phyloP scores from a whole-genome alignment of 2,329 filamentous ascomycete genomes.

The Pyrenophora seminiperda region DNA sequence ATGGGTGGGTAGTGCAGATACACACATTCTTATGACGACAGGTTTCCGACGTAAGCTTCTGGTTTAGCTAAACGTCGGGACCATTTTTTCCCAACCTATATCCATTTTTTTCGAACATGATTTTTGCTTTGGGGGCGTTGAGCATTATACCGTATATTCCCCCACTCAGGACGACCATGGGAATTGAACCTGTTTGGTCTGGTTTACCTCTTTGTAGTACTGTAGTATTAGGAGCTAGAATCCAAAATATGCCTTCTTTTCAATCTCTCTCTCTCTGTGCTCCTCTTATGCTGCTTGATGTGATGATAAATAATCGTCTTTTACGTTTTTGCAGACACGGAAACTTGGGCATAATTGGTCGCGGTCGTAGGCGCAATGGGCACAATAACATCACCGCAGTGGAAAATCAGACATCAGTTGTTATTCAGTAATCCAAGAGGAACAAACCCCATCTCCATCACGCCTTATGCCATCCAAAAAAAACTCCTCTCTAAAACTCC shows the following conservation, averaged over 20 bases:
- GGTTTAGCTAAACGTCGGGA: slow-evolving; percentile 15
- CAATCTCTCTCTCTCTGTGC: neutral
- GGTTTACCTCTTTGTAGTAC: slow-evolving; percentile 23
- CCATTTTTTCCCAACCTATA: slow-evolving; percentile 40
- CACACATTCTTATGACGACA: slow-evolving; percentile 20
- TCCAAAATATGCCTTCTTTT: slow-evolving; percentile 30
- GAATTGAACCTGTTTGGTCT: neutral
- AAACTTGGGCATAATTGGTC: no score
- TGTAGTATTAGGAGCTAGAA: slow-evolving; percentile 34
- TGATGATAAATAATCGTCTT: no score
- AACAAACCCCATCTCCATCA: neutral
- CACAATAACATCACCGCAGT: slow-evolving; percentile 20
- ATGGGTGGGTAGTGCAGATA: neutral
- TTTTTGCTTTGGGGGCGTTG: slow-evolving; percentile 10
- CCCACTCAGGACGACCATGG: slow-evolving; percentile 10
- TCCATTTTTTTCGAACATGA: slow-evolving; percentile 16
- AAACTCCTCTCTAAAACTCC: no score
- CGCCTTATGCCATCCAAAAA: slow-evolving; percentile 1
- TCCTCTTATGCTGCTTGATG: neutral
- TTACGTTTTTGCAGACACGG: no score
- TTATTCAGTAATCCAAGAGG: slow-evolving; percentile 17
- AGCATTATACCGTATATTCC: slow-evolving; percentile 49
- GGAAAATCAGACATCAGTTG: slow-evolving; percentile 22
- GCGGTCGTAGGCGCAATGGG: slow-evolving; percentile 9
- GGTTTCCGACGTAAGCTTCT: slow-evolving; percentile 27